Evolutionary conservation across 2,329 filamentous ascomycete genomes (phyloP).

Genomic region (Celoporthe dispersa): DNA sequence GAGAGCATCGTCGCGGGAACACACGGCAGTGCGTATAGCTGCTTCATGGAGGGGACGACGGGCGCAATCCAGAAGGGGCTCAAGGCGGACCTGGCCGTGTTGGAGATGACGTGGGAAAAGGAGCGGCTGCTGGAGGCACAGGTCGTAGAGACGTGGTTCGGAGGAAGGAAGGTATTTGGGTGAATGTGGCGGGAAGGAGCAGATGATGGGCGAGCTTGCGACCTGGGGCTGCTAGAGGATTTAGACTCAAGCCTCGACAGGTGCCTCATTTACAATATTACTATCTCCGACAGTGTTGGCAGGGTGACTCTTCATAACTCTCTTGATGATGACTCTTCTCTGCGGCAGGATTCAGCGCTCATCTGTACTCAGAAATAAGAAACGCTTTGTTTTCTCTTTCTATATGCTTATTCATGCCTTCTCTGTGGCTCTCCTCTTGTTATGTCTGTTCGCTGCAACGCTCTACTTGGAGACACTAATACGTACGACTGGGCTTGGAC

Average conservation of each 20-base stretch:
- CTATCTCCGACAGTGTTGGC: background rate
- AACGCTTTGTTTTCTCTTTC: too few species aligned
- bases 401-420: too few species aligned
- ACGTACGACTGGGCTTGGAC: too few species aligned
- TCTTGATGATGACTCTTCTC: too few species aligned
- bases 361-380: too few species aligned
- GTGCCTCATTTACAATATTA: background rate
- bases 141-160: constrained; percentile 59
- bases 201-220: background rate
- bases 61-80: constrained; percentile 57
- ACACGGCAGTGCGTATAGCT: constrained; percentile 59
- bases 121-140: constrained; percentile 50
- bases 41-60: constrained; percentile 59
- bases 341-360: too few species aligned
- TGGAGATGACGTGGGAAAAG: constrained; percentile 55
- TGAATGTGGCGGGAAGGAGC: background rate
- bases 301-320: too few species aligned
- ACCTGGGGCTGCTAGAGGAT: background rate
- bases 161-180: constrained; percentile 46
- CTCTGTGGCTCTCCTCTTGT: too few species aligned
- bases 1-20: constrained; percentile 60
- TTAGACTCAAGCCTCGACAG: background rate
- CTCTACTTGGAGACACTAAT: too few species aligned
- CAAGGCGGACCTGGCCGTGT: constrained; percentile 61
- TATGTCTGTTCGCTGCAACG: too few species aligned